Conservation (phyloP, 129 eudicot genomes). For the Oenanthe sinensis region DNA sequence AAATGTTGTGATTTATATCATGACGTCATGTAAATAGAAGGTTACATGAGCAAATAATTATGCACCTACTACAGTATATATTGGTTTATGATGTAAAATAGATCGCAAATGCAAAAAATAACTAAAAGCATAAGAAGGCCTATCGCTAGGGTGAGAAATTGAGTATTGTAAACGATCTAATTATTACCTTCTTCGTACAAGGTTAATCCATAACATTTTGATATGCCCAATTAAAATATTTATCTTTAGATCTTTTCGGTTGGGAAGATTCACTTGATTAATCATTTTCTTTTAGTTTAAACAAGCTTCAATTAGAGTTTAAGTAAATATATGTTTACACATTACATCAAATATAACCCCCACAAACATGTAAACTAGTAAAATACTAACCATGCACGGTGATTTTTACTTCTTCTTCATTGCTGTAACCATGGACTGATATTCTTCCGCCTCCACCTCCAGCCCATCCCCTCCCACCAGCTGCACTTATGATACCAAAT, state of each 20-base stretch:
- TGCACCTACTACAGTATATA: not conserved
- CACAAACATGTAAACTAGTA: conserved; percentile 20
- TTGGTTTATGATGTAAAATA: not conserved
- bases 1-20: not conserved
- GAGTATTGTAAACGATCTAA: not conserved
- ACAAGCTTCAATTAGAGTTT: not conserved
- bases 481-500: conserved; percentile 79
- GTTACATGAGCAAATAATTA: not conserved
- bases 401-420: conserved; percentile 71
- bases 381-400: conserved; percentile 54
- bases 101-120: not conserved
- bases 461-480: conserved; percentile 95
- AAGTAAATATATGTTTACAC: not conserved
- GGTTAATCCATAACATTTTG: not conserved
- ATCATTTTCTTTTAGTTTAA: not conserved
- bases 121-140: not conserved
- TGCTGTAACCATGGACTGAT: conserved; percentile 78
- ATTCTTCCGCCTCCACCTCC: conserved; percentile 98
- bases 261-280: not conserved
- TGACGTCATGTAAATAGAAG: not conserved
- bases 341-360: not conserved
- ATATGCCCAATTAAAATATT: not conserved
- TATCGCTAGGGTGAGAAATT: not conserved
- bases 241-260: not conserved
- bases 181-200: not conserved